Conservation (phyloP, 2,329 filamentous ascomycete genomes). For the Exophiala lecanii-corni region DNA sequence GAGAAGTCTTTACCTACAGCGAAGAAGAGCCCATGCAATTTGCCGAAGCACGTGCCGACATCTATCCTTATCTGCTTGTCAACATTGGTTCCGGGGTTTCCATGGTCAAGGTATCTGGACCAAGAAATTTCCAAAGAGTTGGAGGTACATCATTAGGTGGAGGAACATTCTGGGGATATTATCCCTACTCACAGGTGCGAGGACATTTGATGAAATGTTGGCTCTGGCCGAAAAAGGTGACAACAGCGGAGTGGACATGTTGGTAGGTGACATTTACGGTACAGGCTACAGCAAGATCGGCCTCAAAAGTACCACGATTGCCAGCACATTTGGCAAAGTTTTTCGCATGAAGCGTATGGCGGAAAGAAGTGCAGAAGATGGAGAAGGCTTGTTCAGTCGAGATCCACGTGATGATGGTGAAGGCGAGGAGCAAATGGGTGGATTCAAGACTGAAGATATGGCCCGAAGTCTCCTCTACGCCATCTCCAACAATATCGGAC, state of each 20-base stretch:
- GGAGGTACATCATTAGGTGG: conserved; percentile 92
- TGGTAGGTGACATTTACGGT: conserved; percentile 97
- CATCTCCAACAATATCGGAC: conserved; percentile 58
- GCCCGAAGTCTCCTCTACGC: conserved; percentile 89
- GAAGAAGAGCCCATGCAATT: conserved; percentile 86
- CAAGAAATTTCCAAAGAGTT: conserved; percentile 79
- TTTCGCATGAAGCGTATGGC: conserved; percentile 86
- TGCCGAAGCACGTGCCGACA: conserved; percentile 67
- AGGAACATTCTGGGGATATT: conserved; percentile 97
- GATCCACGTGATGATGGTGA: conserved; percentile 33
- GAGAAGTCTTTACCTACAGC: conserved; percentile 95
- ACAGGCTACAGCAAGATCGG: conserved; percentile 90
- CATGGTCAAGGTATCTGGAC: conserved; percentile 94
- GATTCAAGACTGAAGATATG: conserved; percentile 79
- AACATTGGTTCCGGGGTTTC: conserved; percentile 97
- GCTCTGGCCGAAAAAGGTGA: conserved; percentile 85
- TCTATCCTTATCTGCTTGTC: conserved; percentile 95
- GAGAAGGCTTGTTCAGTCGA: conserved; percentile 53
- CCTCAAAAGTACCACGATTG: conserved; percentile 90
- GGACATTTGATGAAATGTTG: conserved; percentile 97
- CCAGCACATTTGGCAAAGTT: conserved; percentile 93
- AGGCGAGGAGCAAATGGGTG: conserved; percentile 33
- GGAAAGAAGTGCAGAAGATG: conserved; percentile 72
- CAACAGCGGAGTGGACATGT: conserved; percentile 89
- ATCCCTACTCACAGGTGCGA: conserved; percentile 84